Evolutionary conservation across 176 grass and related monocot genomes (phyloP), one percentile per base, ranked within the genome.

Genomic region (Oryza rufipogon): DNA sequence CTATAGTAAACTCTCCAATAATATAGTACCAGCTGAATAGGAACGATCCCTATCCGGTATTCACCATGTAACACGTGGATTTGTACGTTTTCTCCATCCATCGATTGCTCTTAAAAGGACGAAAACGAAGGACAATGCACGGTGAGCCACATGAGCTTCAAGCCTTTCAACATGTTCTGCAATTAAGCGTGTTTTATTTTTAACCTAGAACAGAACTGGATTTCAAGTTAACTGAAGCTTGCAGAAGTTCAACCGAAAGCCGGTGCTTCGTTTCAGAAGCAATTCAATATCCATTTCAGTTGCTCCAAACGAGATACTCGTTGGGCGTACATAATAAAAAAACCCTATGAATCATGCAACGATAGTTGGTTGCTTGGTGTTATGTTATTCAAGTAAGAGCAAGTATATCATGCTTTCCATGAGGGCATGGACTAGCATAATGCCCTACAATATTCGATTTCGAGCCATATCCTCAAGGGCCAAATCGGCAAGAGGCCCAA

Each of bases 1-100:
- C 54, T 52, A 44, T 66, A 51, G 54, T 58, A 58, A n/a, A n/a
- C 54, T n/a, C 17, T 20, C 45, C 45, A 52, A 16, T 16, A 52
- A 52, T 52, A 52, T 11, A 8, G 39, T 7, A 58, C 54, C n/a
- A 58, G 54, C 5, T 58, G 54, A 58, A 58, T n/a, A 8, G 14
- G 9, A 32, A 68, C 77, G 9, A 66, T 80, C 44, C 9, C n/a
- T 74, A 19, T 86, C 70, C 69, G 41, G 15, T 74, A 25, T 86
- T 60, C 69, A 52, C 4, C 30, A 6, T 58, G 49, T 26, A 16
- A 26, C 49, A 44, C 11, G 23, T 48, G 11, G 48, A 34, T 56
- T 75, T 74, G 46, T 54, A n/a, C n/a, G 13, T 75, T 75, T 12
- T 56, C 4, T 8, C 11, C 11, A 30, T 66, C 39, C 17, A 14